Base-by-base conservation (phyloP, 352 stramenopile genomes). In the Nothophytophthora sp. region DNA sequence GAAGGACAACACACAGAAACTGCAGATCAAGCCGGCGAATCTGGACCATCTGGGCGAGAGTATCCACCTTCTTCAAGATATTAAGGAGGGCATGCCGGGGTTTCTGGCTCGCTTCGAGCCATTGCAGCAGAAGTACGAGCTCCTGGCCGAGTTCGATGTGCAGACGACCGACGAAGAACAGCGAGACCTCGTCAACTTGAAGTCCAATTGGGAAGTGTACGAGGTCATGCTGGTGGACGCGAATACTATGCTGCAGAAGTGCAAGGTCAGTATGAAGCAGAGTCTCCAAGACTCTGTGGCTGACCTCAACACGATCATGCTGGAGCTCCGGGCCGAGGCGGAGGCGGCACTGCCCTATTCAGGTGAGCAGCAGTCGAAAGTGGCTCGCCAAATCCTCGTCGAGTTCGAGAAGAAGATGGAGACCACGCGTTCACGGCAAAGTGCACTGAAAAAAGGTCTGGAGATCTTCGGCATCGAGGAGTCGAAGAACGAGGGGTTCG, bases 251-350 rank as follows among this genome's bases (percentile, higher is more conserved):
- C 55, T 98, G 25, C 88, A 97, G 41, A 96, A 97, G 49, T 92
- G 83, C 64, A 98, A 98, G 72, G 63, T 96, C 16, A 97, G 88
- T 42, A 98, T 98, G 95, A 98, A 98, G 60, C 87, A 97, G 53
- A 96, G 96, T 30, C 67, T 98, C 2, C 90, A 98, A 56, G 88
- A 94, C 47, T 94, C 81, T 2, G 81, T 98, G 9, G 76, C 78
- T 0, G 86, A 94, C 51, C 66, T 97, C 19, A 91, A 91, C 55
- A 77, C 70, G 9, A 88, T 92, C 45, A 94, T 93, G 83, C 77
- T 81, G 15, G 83, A 96, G 18, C 43, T 94, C 18, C 66, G 81
- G 3, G 70, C 63, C 4, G 86, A 96, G 40, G 88, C 88, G 1
- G 77, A 91, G 44, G 63, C 73, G 4, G 81, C 70, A 12, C 45